Conservation (phyloP, 176 grass and related monocot genomes). For the Luzula sylvatica region DNA sequence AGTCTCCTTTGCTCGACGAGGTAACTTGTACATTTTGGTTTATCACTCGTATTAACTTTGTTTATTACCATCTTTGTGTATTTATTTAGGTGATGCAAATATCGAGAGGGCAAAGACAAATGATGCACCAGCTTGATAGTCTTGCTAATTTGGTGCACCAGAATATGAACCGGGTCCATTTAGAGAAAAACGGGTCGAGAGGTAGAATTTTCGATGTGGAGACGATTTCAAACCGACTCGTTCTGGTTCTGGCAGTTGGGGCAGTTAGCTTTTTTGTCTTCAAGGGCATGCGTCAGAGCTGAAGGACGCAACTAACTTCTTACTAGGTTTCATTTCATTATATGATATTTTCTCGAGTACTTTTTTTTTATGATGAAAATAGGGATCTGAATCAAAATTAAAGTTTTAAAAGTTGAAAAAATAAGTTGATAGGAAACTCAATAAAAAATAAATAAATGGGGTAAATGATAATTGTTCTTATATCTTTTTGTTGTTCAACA, state of each 20-base stretch:
- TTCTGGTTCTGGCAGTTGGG: slow-evolving; percentile 37
- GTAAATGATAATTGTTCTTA: no score
- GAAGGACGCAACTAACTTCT: slow-evolving; percentile 7
- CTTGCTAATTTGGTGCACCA: slow-evolving; percentile 63
- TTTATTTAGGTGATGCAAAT: slow-evolving; percentile 48
- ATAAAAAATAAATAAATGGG: no score
- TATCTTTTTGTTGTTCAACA: no score
- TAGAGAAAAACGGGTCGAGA: slow-evolving; percentile 27
- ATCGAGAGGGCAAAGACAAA: slow-evolving; percentile 71
- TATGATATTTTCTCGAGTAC: not conserved
- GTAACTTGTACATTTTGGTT: slow-evolving; percentile 26
- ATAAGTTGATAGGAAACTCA: no score
- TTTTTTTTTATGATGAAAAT: no score
- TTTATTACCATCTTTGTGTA: not conserved
- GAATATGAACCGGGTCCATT: slow-evolving; percentile 29
- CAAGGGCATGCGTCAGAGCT: slow-evolving; percentile 39
- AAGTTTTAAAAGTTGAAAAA: no score
- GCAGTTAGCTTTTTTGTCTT: slow-evolving; percentile 42
- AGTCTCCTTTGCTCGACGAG: slow-evolving; percentile 81
- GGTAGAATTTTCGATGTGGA: slow-evolving; percentile 35
- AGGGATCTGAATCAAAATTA: no score
- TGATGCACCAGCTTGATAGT: slow-evolving; percentile 85
- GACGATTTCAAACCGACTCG: slow-evolving; percentile 31
- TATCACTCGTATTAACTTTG: not conserved
- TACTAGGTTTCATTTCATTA: not conserved